Conservation (phyloP, 2,329 filamentous ascomycete genomes). For the Aspergillus chevalieri region DNA sequence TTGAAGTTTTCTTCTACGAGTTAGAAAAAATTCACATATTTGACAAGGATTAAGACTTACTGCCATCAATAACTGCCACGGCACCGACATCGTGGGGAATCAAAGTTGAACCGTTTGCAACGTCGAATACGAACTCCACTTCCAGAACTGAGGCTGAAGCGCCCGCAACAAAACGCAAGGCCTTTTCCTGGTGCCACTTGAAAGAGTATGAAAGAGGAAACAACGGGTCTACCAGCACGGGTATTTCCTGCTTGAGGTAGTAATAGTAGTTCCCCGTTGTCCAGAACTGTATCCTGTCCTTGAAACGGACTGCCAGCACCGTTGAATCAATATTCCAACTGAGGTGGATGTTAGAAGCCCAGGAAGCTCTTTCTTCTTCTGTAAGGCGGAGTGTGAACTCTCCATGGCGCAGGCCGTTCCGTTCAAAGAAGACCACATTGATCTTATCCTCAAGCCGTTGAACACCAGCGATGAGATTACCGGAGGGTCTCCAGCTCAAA, state of each 20-base stretch:
- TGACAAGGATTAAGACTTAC: conserved; percentile 30
- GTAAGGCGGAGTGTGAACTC: conserved; percentile 74
- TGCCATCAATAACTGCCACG: conserved; percentile 79
- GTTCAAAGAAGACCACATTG: conserved; percentile 90
- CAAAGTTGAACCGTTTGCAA: conserved; percentile 61
- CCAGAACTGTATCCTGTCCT: conserved; percentile 80
- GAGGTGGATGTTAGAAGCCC: conserved; percentile 57
- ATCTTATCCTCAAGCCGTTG: conserved; percentile 64
- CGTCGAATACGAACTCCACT: conserved; percentile 62
- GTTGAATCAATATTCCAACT: conserved; percentile 91
- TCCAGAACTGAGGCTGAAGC: conserved; percentile 49
- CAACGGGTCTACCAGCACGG: conserved; percentile 29
- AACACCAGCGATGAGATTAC: conserved; percentile 83
- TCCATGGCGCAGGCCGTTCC: conserved; percentile 94
- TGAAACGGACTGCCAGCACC: conserved; percentile 74
- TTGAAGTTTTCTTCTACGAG: conserved; percentile 55
- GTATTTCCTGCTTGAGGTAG: conserved; percentile 89
- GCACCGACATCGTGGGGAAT: conserved; percentile 71
- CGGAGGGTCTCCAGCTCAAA: conserved; percentile 84
- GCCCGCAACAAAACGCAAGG: conserved; percentile 60
- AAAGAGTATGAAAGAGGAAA: conserved; percentile 24
- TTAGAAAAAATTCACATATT: conserved; percentile 9
- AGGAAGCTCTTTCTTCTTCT: conserved; percentile 51
- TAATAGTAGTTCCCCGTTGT: conserved; percentile 97
- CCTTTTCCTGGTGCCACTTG: conserved; percentile 79